These are phyloP conservation scores for Blastobotrys apis DNA, from an alignment of 1,139 yeast genomes.

Conservation along the genomic window DNA sequence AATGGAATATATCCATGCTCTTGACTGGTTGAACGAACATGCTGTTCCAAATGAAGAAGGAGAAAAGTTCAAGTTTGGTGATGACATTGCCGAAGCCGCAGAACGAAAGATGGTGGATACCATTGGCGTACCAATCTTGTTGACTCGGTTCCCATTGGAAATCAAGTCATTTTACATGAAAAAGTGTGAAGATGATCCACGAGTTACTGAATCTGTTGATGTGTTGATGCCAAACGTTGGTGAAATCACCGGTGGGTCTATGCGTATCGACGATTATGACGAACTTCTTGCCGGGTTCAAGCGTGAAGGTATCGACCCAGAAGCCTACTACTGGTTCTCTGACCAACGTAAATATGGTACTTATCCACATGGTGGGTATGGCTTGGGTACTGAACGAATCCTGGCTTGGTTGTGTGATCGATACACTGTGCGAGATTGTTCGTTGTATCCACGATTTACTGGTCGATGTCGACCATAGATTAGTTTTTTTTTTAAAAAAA, in stretches of 20 bases:
- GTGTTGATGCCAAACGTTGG: conserved; percentile 98
- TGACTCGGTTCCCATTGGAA: conserved; percentile 93
- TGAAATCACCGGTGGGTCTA: conserved; percentile 97
- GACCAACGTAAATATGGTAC: conserved; percentile 97
- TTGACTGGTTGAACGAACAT: conserved; percentile 95
- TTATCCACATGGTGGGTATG: conserved; percentile 98
- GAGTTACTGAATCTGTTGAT: conserved; percentile 97
- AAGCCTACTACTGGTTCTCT: conserved; percentile 88
- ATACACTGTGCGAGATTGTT: conserved; percentile 96
- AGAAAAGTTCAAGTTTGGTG: conserved; percentile 89
- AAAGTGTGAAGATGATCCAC: conserved; percentile 80
- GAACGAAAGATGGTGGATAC: conserved; percentile 98
- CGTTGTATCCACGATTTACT: conserved; percentile 93
- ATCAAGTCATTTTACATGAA: conserved; percentile 98
- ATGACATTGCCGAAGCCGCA: conserved; percentile 98
- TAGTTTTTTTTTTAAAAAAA: background rate
- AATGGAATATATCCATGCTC: conserved; percentile 85
- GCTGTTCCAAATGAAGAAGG: conserved; percentile 93
- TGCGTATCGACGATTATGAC: conserved; percentile 84
- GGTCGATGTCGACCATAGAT: conserved; percentile 92
- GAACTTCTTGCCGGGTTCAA: conserved; percentile 86
- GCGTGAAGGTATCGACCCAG: conserved; percentile 81
- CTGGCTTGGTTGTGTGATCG: conserved; percentile 98
- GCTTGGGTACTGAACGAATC: conserved; percentile 96
- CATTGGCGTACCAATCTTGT: conserved; percentile 84